phyloP scores from a whole-genome alignment of 163 green algal species.

The Chloromonas sp. region DNA sequence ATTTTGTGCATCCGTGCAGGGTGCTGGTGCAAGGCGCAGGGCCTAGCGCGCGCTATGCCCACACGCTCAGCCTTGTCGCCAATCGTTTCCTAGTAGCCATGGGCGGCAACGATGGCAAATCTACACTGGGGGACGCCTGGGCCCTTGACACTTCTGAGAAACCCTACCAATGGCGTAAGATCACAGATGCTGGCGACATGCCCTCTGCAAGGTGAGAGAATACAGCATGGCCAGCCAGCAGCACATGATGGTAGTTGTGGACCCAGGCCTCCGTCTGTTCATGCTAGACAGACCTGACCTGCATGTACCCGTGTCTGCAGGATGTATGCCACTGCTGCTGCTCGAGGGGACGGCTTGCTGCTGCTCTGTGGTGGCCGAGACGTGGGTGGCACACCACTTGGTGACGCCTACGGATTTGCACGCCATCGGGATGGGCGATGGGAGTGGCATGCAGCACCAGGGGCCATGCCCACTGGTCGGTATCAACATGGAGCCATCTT shows the following conservation, averaged over 20 bases:
- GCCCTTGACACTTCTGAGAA: slow-evolving; percentile 96
- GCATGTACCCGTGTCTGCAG: slow-evolving; percentile 30
- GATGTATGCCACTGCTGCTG: slow-evolving; percentile 95
- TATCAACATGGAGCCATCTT: slow-evolving; percentile 96
- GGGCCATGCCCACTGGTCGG: slow-evolving; percentile 79
- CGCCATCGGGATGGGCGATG: slow-evolving; percentile 92
- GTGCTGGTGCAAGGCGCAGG: slow-evolving; percentile 89
- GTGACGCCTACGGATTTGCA: slow-evolving; percentile 91
- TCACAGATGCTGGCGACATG: slow-evolving; percentile 74
- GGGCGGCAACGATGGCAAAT: slow-evolving; percentile 94
- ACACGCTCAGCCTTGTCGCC: slow-evolving; percentile 91
- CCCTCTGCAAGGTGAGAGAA: slow-evolving; percentile 58
- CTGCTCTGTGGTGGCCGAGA: slow-evolving; percentile 92
- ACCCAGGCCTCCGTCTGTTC: too few species aligned
- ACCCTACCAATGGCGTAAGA: slow-evolving; percentile 94
- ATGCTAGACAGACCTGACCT: too few species aligned
- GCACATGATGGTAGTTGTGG: background rate
- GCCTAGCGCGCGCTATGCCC: slow-evolving; percentile 91
- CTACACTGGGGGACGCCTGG: slow-evolving; percentile 89
- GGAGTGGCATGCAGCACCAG: slow-evolving; percentile 96
- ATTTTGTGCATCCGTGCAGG: slow-evolving; percentile 36
- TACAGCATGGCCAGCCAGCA: background rate
- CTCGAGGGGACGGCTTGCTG: slow-evolving; percentile 87
- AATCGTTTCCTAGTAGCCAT: slow-evolving; percentile 96
- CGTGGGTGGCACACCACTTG: slow-evolving; percentile 72